phyloP scores from a whole-genome alignment of 257 asterid species.

The Penstemon eatonii region DNA sequence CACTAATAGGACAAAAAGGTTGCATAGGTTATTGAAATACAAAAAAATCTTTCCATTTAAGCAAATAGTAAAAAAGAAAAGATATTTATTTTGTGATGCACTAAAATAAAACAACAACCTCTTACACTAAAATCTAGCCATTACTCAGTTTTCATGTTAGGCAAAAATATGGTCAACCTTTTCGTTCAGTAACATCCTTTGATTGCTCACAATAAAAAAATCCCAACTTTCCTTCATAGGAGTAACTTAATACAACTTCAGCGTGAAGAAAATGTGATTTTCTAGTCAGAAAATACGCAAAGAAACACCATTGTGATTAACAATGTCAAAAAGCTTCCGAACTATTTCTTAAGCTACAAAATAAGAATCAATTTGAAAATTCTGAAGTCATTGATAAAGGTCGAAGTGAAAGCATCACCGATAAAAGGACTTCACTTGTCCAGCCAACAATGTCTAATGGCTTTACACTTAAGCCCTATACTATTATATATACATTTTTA shows the following conservation, averaged over 20 bases:
- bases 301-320: neutral
- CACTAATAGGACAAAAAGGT: no score
- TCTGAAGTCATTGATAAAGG: constrained; percentile 3
- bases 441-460: constrained; percentile 6
- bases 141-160: neutral
- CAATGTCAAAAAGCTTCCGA: constrained; percentile 6
- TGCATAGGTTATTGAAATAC: neutral
- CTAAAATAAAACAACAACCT: neutral
- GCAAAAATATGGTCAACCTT: neutral
- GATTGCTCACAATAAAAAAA: constrained; percentile 10
- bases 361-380: constrained; percentile 6
- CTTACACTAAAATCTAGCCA: constrained; percentile 1
- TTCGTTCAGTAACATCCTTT: constrained; percentile 2
- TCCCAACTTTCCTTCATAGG: neutral
- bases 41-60: no score
- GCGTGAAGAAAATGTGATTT: constrained; percentile 5
- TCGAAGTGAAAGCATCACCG: neutral
- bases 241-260: neutral
- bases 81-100: neutral
- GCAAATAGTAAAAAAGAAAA: neutral
- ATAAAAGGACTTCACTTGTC: neutral
- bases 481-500: neutral
- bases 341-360: neutral
- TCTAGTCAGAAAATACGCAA: constrained; percentile 1
- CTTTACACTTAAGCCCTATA: neutral